phyloP scores from a whole-genome alignment of 208 protist genomes.

The Leishmania amazonensis region DNA sequence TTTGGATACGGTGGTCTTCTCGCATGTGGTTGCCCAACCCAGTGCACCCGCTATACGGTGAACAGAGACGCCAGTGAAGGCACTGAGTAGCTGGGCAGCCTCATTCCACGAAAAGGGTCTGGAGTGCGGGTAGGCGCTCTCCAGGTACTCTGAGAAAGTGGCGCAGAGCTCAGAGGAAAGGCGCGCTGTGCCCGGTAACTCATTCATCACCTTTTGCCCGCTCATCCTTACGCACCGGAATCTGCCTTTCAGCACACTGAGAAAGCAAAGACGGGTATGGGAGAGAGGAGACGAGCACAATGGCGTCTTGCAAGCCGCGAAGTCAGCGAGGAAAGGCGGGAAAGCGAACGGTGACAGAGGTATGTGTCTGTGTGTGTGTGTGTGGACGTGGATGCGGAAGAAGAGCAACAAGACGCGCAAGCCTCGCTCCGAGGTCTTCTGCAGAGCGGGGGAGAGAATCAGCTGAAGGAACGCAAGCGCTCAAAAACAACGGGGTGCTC shows the following conservation, averaged over 20 bases:
- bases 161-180: slow-evolving; percentile 3
- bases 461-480: background rate
- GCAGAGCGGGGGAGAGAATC: background rate
- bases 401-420: background rate
- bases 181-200: background rate
- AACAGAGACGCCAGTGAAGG: slow-evolving; percentile 10
- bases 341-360: background rate
- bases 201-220: background rate
- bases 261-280: background rate
- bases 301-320: background rate
- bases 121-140: background rate
- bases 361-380: background rate
- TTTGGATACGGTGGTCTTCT: background rate
- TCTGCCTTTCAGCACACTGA: background rate
- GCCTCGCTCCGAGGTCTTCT: background rate
- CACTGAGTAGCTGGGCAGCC: slow-evolving; percentile 4
- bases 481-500: background rate
- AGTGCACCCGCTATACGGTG: slow-evolving; percentile 1
- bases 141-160: background rate
- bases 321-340: background rate
- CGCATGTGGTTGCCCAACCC: background rate
- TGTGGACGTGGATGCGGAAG: background rate
- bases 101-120: background rate
- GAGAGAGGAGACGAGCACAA: background rate
- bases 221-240: background rate